Percentiles rank a stretch among this genome's conserved stretches.
Evolutionary conservation across 768 basidiomycete genomes (phyloP).

Genomic region (Galerina marginata): DNA sequence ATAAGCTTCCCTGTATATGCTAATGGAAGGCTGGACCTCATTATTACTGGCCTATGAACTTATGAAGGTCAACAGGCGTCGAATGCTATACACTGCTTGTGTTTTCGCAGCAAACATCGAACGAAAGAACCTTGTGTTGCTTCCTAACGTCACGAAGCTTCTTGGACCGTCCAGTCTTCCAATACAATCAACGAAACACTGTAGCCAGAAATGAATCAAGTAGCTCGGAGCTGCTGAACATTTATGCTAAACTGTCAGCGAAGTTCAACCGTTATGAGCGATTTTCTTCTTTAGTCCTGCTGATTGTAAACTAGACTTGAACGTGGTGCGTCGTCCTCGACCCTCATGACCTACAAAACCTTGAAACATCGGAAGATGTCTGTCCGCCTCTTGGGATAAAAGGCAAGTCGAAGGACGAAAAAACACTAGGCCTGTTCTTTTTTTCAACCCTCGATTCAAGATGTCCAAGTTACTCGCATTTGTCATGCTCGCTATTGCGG

Average conservation of each 20-base stretch:
- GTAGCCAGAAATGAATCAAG: too few relatives aligned
- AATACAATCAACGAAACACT: too few relatives aligned
- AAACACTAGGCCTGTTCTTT: neutral
- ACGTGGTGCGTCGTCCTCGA: neutral
- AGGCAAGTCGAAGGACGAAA: neutral
- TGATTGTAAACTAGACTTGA: neutral
- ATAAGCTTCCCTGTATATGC: too few relatives aligned
- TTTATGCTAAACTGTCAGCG: neutral
- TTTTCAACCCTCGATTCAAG: neutral
- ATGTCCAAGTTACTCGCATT: constrained; percentile 33
- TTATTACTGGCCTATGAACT: too few relatives aligned
- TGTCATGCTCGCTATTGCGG: constrained; percentile 28
- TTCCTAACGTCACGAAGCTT: too few relatives aligned
- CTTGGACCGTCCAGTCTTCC: too few relatives aligned
- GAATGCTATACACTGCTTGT: too few relatives aligned
- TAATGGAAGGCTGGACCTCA: too few relatives aligned
- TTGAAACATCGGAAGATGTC: constrained; percentile 15
- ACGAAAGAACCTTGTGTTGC: too few relatives aligned
- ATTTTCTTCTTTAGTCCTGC: neutral
- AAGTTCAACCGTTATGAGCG: neutral
- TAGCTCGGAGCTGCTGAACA: too few relatives aligned
- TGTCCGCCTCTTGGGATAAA: constrained; percentile 8
- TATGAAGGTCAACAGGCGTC: too few relatives aligned
- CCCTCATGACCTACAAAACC: constrained; percentile 3
- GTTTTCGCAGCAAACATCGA: too few relatives aligned